Evolutionary conservation across 2,329 filamentous ascomycete species (phyloP).

Genomic region (Bipolaris cookei): DNA sequence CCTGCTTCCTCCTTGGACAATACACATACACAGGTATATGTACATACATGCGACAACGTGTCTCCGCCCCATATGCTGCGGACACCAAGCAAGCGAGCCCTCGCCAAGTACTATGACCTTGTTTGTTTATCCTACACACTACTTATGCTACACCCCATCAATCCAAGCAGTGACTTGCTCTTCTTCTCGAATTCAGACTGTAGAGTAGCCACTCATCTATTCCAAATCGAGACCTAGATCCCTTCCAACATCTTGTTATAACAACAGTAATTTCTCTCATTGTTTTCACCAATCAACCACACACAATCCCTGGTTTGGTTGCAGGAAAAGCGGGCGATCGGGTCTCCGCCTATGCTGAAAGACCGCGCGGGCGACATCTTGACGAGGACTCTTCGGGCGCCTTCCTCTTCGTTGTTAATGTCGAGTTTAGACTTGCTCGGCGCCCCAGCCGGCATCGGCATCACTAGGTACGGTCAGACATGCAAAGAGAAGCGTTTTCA

Average conservation of each 20-base stretch:
- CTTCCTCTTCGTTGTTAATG: slow-evolving; percentile 26
- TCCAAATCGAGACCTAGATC: slow-evolving; percentile 1
- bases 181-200: slow-evolving; percentile 7
- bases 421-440: slow-evolving; percentile 57
- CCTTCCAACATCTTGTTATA: background rate
- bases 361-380: slow-evolving; percentile 4
- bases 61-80: slow-evolving; percentile 26
- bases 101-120: slow-evolving; percentile 14
- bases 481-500: background rate
- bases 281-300: slow-evolving; percentile 9
- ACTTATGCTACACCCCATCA: slow-evolving; percentile 19
- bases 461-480: slow-evolving; percentile 46
- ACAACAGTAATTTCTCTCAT: background rate
- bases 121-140: slow-evolving; percentile 2
- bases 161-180: slow-evolving; percentile 1
- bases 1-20: background rate
- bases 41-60: background rate
- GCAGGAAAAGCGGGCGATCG: slow-evolving; percentile 19
- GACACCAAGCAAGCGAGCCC: slow-evolving; percentile 34
- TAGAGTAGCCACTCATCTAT: slow-evolving; percentile 3
- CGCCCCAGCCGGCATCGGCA: slow-evolving; percentile 60
- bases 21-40: background rate
- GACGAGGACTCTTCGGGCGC: slow-evolving; percentile 35
- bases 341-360: slow-evolving; percentile 10
- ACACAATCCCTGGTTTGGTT: slow-evolving; percentile 21